Percentiles rank a stretch among this genome's conserved stretches.
Evolutionary conservation across 805 yeast species (phyloP).

Genomic region (Pichia exigua): DNA sequence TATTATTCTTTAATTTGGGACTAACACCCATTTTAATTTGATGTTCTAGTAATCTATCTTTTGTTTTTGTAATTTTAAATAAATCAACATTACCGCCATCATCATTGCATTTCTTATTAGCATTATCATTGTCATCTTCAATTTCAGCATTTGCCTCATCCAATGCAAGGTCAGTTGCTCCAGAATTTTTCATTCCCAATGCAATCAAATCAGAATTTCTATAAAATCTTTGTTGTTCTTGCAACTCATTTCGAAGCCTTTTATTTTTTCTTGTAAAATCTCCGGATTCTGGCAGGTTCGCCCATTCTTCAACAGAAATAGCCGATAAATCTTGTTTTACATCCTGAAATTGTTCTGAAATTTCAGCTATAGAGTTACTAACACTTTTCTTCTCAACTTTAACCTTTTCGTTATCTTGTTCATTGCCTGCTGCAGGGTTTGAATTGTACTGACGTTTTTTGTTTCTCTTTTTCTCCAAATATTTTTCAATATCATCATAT

Average conservation of each 20-base stretch:
- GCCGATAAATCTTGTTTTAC: constrained; percentile 52
- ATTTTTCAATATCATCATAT: constrained; percentile 59
- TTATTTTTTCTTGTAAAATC: constrained; percentile 80
- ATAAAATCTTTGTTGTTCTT: constrained; percentile 60
- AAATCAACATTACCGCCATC: constrained; percentile 28
- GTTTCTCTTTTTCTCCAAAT: constrained; percentile 28
- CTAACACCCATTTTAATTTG: background rate
- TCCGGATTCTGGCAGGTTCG: constrained; percentile 74
- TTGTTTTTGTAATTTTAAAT: constrained; percentile 28
- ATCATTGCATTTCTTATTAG: constrained; percentile 40
- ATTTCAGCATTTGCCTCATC: constrained; percentile 26
- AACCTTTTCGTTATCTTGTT: constrained; percentile 4
- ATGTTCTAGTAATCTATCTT: constrained; percentile 9
- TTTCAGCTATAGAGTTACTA: constrained; percentile 24
- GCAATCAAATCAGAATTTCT: constrained; percentile 75
- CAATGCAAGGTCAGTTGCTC: constrained; percentile 25
- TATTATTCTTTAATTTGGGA: background rate
- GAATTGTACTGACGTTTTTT: constrained; percentile 19
- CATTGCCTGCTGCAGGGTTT: background rate
- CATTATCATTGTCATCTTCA: constrained; percentile 37
- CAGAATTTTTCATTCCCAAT: constrained; percentile 26
- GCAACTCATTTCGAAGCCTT: constrained; percentile 54
- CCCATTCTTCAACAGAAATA: constrained; percentile 72
- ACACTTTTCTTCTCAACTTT: constrained; percentile 15
- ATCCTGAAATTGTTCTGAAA: constrained; percentile 56